Conservation (phyloP, 371 early-diverging fungal genomes). For the Mortierella sp. region DNA sequence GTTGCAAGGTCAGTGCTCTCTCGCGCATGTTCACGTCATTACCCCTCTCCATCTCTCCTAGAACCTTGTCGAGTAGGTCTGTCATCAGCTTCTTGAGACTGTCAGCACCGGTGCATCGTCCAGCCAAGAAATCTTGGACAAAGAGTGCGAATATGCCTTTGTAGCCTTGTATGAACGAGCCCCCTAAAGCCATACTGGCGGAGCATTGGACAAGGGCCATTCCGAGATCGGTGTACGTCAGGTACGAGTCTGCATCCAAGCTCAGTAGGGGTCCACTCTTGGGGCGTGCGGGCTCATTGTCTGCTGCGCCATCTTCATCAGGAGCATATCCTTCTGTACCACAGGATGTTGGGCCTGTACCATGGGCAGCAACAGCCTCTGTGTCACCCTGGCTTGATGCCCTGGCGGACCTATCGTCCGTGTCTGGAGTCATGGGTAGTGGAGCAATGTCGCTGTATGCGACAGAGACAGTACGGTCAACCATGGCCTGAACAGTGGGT, state of each 20-base stretch:
- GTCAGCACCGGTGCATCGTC: background rate
- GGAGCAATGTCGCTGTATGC: background rate
- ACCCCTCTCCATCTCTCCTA: background rate
- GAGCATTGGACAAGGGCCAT: background rate
- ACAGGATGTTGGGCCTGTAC: too few relatives aligned
- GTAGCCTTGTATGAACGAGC: background rate
- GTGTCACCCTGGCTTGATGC: too few relatives aligned
- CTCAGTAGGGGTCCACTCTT: background rate
- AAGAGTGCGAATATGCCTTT: background rate
- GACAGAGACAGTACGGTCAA: background rate
- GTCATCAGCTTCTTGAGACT: background rate
- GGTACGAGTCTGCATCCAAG: background rate
- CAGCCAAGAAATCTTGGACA: background rate
- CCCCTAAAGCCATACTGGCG: background rate
- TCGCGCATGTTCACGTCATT: background rate
- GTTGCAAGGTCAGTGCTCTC: background rate
- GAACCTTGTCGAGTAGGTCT: background rate
- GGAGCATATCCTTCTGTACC: too few relatives aligned
- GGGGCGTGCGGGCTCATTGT: background rate
- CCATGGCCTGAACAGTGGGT: background rate
- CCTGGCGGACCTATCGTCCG: too few relatives aligned
- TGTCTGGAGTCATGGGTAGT: background rate
- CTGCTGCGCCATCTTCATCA: too few relatives aligned
- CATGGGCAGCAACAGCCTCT: too few relatives aligned
- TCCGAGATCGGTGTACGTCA: background rate